Evolutionary conservation across 2,329 filamentous ascomycete species (phyloP).

Genomic region (Immersiporthe knoxdaviesiana): DNA sequence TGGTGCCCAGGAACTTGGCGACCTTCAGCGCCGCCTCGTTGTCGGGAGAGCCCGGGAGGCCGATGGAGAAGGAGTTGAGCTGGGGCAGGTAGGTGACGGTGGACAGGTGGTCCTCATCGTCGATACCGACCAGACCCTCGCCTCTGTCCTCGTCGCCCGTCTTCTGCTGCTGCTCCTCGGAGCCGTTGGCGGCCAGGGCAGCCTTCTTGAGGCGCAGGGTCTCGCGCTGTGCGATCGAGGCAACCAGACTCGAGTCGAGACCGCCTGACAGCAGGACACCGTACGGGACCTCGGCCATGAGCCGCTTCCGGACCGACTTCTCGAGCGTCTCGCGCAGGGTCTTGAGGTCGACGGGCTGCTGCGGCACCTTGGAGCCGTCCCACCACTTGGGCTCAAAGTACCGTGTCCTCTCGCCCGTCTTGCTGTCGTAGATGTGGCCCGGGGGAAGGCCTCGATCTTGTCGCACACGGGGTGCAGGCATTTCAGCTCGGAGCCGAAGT

Average conservation of each 20-base stretch:
- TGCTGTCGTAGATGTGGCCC: constrained; percentile 94
- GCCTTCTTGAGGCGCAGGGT: constrained; percentile 75
- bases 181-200: constrained; percentile 54
- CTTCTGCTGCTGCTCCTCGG: constrained; percentile 38
- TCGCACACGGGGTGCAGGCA: constrained; percentile 92
- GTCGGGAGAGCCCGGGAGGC: constrained; percentile 89
- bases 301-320: constrained; percentile 88
- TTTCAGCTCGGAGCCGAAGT: constrained; percentile 97
- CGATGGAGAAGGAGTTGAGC: constrained; percentile 98
- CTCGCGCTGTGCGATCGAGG: constrained; percentile 93
- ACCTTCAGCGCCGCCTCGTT: constrained; percentile 90
- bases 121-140: constrained; percentile 87
- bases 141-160: constrained; percentile 59
- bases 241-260: constrained; percentile 92
- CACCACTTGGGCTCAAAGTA: constrained; percentile 96
- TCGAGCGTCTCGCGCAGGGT: constrained; percentile 80
- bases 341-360: constrained; percentile 82
- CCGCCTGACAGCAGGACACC: constrained; percentile 94
- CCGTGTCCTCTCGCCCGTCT: constrained; percentile 79
- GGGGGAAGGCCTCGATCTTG: constrained; percentile 94
- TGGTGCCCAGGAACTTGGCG: constrained; percentile 94
- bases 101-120: constrained; percentile 85
- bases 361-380: constrained; percentile 78
- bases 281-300: constrained; percentile 99
- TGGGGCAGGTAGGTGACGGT: constrained; percentile 91